Conservation (phyloP, 805 yeast genomes). For the Cyberlindnera maclurae region DNA sequence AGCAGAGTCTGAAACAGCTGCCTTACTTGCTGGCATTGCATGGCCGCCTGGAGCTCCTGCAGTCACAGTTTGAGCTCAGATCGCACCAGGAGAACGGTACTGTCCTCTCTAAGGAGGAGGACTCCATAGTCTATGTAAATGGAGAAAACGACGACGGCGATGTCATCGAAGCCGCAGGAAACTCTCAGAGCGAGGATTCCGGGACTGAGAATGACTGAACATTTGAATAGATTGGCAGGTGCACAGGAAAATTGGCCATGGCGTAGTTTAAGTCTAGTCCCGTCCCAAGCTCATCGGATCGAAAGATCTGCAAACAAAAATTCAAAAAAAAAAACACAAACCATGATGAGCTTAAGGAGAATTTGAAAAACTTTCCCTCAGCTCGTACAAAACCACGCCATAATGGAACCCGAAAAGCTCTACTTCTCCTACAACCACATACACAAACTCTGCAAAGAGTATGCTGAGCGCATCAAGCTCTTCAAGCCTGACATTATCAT, state of each 20-base stretch:
- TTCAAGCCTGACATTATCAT: slow-evolving; percentile 49
- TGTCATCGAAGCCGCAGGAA: slow-evolving; percentile 18
- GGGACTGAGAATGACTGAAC: slow-evolving; percentile 2
- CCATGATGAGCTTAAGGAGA: no score
- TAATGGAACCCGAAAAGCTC: slow-evolving; percentile 30
- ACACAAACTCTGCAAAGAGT: slow-evolving; percentile 74
- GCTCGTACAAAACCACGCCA: no score
- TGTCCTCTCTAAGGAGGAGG: slow-evolving; percentile 26
- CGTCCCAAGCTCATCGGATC: no score
- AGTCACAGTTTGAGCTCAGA: slow-evolving; percentile 70
- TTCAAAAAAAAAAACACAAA: no score
- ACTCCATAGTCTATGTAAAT: slow-evolving; percentile 28
- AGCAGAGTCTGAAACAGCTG: slow-evolving; percentile 47
- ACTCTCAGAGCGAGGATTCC: slow-evolving; percentile 17
- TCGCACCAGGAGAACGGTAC: slow-evolving; percentile 24
- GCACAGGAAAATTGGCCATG: no score
- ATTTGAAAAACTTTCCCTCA: no score
- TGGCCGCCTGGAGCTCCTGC: slow-evolving; percentile 75
- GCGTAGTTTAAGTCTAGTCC: no score
- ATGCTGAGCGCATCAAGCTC: slow-evolving; percentile 42
- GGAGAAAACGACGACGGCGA: slow-evolving; percentile 40
- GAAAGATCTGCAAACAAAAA: no score
- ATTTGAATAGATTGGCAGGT: not conserved
- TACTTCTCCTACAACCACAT: slow-evolving; percentile 75
- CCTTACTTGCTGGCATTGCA: slow-evolving; percentile 72